These are phyloP conservation scores for Knufia fluminis DNA, from an alignment of 2,329 filamentous ascomycete species.

Conservation along the genomic window DNA sequence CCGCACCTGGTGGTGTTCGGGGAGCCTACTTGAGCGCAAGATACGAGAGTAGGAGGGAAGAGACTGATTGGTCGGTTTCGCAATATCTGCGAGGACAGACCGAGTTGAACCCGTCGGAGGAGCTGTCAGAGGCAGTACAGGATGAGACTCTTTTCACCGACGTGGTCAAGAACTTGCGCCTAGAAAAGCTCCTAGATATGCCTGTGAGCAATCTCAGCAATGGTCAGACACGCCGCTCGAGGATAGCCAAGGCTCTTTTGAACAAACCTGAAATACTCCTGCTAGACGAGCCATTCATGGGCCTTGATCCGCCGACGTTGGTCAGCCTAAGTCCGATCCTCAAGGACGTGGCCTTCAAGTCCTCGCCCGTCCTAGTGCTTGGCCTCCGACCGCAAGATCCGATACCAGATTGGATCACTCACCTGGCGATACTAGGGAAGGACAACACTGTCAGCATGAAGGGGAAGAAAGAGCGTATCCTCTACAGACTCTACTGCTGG, in stretches of 20 bases:
- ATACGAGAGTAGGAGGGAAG: slow-evolving; percentile 80
- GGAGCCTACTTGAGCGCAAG: slow-evolving; percentile 79
- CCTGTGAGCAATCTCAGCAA: slow-evolving; percentile 88
- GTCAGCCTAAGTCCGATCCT: slow-evolving; percentile 63
- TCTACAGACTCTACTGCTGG: slow-evolving; percentile 28
- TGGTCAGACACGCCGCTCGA: slow-evolving; percentile 76
- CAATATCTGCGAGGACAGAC: slow-evolving; percentile 78
- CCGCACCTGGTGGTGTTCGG: slow-evolving; percentile 41
- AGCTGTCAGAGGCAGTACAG: slow-evolving; percentile 42
- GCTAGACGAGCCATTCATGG: slow-evolving; percentile 86
- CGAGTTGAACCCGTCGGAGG: slow-evolving; percentile 64
- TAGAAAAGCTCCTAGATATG: slow-evolving; percentile 62
- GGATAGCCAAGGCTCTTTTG: slow-evolving; percentile 79
- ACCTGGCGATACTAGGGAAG: slow-evolving; percentile 63
- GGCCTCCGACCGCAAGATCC: slow-evolving; percentile 76
- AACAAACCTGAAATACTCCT: slow-evolving; percentile 70
- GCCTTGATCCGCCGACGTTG: slow-evolving; percentile 76
- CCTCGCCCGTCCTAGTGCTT: slow-evolving; percentile 63
- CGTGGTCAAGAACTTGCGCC: slow-evolving; percentile 60
- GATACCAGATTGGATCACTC: slow-evolving; percentile 82
- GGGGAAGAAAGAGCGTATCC: slow-evolving; percentile 56
- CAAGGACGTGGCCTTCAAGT: slow-evolving; percentile 54
- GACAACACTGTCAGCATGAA: slow-evolving; percentile 57
- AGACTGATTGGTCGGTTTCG: slow-evolving; percentile 73
- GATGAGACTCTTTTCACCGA: slow-evolving; percentile 47